Evolutionary conservation across 306 rosid genomes (phyloP), one percentile per base, ranked within the genome.

Genomic region (Carpinus viminea): DNA sequence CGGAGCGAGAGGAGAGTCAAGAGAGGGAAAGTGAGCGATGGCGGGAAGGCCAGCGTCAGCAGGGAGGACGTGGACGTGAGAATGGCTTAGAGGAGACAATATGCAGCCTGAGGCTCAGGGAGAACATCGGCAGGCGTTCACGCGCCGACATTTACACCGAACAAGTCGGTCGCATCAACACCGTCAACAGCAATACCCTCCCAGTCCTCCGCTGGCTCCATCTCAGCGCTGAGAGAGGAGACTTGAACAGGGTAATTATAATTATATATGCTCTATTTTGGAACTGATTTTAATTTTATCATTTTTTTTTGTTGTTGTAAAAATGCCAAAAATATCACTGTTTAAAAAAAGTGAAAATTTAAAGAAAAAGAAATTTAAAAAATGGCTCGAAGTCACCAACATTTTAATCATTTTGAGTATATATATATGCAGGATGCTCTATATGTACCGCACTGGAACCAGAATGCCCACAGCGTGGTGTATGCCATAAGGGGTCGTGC

Each of bases 361-460:
- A 31, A 31, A 31, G 34, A 31, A 31, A 31, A 31, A 31, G 2
- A 1, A 31, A 31, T 31, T 1, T 31, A 31, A 31, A 1, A 31
- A 31, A 31, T 1, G 34, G 34, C 34, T 31, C 1, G 2, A 2
- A 31, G 34, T 31, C 34, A 31, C 34, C 34, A 31, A 31, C 34
- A 31, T 31, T 2, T 31, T 31, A 31, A 31, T 31, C 34, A 31
- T 31, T 31, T 31, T 31, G 2, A 31, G 34, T 31, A 1, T 31
- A 31, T 31, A 31, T 31, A 31, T 26, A 2, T 72, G 83, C 83
- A 91, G 94, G 86, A 92, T 59, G 96, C 82, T 0, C 73, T 92
- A 6, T 86, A 83, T 50, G 54, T 74, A 4, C 94, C 98, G 4
- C 91, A 91, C 54, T 93, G 90, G 91, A 91, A 82, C 81, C 17